These are phyloP conservation scores for Paramyrothecium sp. DNA, from an alignment of 2,329 filamentous ascomycete genomes.

Conservation along the genomic window DNA sequence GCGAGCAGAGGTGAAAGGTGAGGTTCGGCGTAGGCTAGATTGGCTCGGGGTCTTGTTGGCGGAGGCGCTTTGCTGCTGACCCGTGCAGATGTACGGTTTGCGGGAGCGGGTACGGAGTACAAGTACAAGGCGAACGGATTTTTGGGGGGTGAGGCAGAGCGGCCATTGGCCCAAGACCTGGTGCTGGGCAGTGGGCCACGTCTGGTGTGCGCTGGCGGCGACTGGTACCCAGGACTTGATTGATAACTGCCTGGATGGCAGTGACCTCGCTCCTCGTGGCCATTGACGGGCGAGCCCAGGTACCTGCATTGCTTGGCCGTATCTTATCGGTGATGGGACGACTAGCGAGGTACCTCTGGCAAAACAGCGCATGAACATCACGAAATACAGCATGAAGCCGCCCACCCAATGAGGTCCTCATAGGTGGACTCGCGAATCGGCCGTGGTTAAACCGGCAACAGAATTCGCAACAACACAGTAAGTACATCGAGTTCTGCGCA, in stretches of 20 bases:
- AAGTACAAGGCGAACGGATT: neutral
- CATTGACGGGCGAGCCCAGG: neutral
- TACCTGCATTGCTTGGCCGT: neutral
- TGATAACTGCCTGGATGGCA: neutral
- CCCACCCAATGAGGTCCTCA: too few relatives aligned
- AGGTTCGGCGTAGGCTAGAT: neutral
- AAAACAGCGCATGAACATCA: too few relatives aligned
- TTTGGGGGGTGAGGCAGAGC: neutral
- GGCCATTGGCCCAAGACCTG: neutral
- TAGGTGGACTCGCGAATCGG: too few relatives aligned
- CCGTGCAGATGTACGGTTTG: neutral
- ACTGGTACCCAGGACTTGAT: neutral
- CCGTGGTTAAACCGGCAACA: too few relatives aligned
- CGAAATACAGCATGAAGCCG: too few relatives aligned
- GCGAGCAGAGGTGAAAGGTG: neutral
- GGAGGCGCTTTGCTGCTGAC: neutral
- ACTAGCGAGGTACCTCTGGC: too few relatives aligned
- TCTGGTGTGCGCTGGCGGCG: neutral
- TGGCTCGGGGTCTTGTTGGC: neutral
- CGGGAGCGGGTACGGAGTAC: neutral
- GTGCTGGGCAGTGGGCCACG: neutral
- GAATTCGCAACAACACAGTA: too few relatives aligned
- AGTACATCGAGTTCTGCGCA: too few relatives aligned
- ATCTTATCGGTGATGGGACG: neutral
- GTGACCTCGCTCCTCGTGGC: neutral